Percentiles rank a stretch among this genome's conserved stretches.
Conservation (phyloP, 345 rosid species). For the Citrus australasica region DNA sequence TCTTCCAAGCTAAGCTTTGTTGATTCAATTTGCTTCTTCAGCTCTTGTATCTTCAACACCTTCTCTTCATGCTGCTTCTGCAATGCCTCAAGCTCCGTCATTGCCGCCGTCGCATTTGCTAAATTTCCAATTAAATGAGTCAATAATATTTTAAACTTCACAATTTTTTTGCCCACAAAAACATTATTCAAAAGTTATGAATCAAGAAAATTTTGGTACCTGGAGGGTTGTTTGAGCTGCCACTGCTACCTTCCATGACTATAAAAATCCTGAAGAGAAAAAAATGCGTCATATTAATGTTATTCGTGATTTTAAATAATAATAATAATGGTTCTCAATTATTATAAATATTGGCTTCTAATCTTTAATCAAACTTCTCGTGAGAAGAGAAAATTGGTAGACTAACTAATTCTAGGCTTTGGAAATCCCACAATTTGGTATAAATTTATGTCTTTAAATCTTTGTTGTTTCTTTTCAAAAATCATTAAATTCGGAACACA, state of each 20-base stretch:
- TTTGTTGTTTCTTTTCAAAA: not conserved
- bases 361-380: not conserved
- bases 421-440: not conserved
- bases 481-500: not conserved
- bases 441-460: not conserved
- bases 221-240: not conserved
- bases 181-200: too few species aligned
- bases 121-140: not conserved
- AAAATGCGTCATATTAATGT: too few species aligned
- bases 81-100: slow-evolving; percentile 27
- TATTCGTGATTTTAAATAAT: too few species aligned
- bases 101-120: not conserved
- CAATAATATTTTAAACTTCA: too few species aligned
- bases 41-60: slow-evolving; percentile 32
- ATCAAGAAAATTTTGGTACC: not conserved
- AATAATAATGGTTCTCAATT: too few species aligned
- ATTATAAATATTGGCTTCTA: too few species aligned
- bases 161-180: too few species aligned
- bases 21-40: slow-evolving; percentile 37
- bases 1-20: slow-evolving; percentile 31
- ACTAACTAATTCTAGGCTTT: not conserved
- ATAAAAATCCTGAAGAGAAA: not conserved
- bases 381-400: not conserved
- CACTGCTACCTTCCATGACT: not conserved
- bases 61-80: slow-evolving; percentile 39